phyloP scores from a whole-genome alignment of 2,329 filamentous ascomycete genomes.

The Ophiostoma ulmi region DNA sequence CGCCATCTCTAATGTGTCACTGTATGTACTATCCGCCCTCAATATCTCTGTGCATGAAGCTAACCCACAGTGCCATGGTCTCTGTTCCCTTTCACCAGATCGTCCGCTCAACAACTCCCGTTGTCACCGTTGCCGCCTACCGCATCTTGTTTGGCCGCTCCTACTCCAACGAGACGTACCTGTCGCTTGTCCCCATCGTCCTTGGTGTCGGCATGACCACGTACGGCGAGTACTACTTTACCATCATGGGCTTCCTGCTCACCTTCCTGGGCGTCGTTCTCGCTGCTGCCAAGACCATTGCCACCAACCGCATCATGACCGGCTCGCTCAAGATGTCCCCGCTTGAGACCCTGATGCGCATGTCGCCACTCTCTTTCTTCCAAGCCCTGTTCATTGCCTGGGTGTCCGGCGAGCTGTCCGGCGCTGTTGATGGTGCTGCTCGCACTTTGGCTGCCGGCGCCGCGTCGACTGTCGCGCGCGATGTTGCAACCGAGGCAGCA shows the following conservation, averaged over 20 bases:
- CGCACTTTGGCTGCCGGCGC: not conserved
- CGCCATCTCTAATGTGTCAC: conserved; percentile 29
- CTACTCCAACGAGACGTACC: conserved; percentile 54
- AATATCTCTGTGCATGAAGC: too few species aligned
- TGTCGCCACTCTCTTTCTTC: conserved; percentile 55
- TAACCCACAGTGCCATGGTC: conserved; percentile 25
- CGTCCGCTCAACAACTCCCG: conserved; percentile 54
- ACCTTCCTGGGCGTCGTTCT: conserved; percentile 51
- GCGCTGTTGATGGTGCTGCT: conserved; percentile 27
- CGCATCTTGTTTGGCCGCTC: conserved; percentile 49
- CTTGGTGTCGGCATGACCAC: conserved; percentile 55
- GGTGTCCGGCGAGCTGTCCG: conserved; percentile 48
- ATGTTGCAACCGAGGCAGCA: not conserved
- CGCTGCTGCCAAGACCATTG: conserved; percentile 54
- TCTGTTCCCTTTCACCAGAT: conserved; percentile 61
- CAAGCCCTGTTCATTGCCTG: conserved; percentile 51
- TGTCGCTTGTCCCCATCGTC: conserved; percentile 56
- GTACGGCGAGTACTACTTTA: conserved; percentile 57
- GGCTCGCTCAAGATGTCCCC: conserved; percentile 53
- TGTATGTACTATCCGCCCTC: conserved; percentile 14
- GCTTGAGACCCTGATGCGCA: conserved; percentile 57
- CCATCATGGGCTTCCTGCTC: conserved; percentile 51
- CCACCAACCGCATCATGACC: conserved; percentile 61
- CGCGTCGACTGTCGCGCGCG: not conserved
- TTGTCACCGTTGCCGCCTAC: conserved; percentile 58